A percentile compares a stretch with the other conserved stretches of the same genome.
Conservation (phyloP, 2,329 filamentous ascomycete genomes). For the Pestalotiopsis sp. region DNA sequence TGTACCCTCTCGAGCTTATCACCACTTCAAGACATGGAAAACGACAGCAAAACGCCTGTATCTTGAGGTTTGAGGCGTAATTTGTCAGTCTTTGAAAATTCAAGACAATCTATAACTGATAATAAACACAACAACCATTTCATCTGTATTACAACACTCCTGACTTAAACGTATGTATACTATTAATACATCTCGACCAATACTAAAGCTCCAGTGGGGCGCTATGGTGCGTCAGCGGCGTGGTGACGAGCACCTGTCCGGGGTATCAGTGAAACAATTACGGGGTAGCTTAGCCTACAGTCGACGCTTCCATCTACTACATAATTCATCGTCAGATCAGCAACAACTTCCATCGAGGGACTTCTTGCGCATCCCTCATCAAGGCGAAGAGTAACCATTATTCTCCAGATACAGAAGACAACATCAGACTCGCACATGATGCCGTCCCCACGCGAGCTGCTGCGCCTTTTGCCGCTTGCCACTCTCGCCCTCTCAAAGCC, state of each 20-base stretch:
- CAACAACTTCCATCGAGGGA: not conserved
- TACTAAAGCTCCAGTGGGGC: not conserved
- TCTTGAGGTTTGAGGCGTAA: too few relatives aligned
- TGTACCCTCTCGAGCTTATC: too few relatives aligned
- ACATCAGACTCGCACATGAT: not conserved
- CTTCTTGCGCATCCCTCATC: not conserved
- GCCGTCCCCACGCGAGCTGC: constrained; percentile 17
- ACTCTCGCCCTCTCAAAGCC: constrained; percentile 20
- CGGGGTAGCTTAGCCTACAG: not conserved
- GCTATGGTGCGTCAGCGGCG: not conserved
- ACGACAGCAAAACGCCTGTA: too few relatives aligned
- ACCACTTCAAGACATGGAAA: too few relatives aligned
- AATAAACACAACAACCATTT: not conserved
- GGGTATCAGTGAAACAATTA: not conserved
- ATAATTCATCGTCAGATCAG: not conserved
- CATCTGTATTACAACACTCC: not conserved
- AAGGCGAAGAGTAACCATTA: not conserved
- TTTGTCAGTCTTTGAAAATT: not conserved
- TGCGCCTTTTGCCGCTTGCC: constrained; percentile 18
- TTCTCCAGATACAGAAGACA: not conserved
- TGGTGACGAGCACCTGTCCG: not conserved
- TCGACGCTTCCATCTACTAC: not conserved
- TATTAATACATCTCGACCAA: not conserved
- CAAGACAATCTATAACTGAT: not conserved
- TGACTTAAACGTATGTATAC: too few relatives aligned